Evolutionary conservation across 83 land plant genomes (phyloP).

Genomic region (Isoetes engelmannii): DNA sequence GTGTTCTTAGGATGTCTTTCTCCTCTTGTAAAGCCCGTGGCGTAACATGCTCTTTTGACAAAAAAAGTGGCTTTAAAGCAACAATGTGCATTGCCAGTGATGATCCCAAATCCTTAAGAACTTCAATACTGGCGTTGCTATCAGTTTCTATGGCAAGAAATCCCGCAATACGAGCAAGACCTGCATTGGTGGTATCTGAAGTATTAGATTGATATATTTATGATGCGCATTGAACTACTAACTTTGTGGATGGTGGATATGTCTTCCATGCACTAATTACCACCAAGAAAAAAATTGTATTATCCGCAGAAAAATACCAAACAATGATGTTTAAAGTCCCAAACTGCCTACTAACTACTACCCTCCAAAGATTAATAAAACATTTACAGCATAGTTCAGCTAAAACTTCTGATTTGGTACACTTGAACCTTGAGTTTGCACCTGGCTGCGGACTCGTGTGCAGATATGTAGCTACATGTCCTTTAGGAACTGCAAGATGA

Average conservation of each 20-base stretch:
- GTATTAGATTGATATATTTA: too few relatives aligned
- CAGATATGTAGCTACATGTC: conserved; percentile 33
- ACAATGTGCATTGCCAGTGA: conserved; percentile 93
- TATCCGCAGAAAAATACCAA: too few relatives aligned
- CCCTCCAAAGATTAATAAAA: too few relatives aligned
- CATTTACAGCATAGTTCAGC: too few relatives aligned
- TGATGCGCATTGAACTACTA: too few relatives aligned
- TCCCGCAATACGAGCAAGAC: conserved; percentile 28
- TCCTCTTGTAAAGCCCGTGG: conserved; percentile 58
- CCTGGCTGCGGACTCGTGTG: conserved; percentile 30
- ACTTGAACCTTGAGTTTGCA: not conserved
- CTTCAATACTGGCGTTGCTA: conserved; percentile 56
- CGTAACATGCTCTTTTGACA: conserved; percentile 72
- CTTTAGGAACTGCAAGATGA: conserved; percentile 13
- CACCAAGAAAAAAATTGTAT: too few relatives aligned
- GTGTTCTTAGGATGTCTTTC: conserved; percentile 68
- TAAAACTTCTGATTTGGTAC: too few relatives aligned
- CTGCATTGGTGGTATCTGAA: not conserved
- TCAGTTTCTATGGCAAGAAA: conserved; percentile 20
- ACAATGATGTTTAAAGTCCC: too few relatives aligned
- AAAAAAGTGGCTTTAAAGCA: conserved; percentile 73
- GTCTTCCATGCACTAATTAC: too few relatives aligned
- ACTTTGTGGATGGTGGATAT: too few relatives aligned
- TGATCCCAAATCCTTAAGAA: conserved; percentile 52
- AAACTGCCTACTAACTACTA: too few relatives aligned